Evolutionary conservation across 2,329 filamentous ascomycete species (phyloP).

Genomic region (Paraphaeosphaeria sporulosa): DNA sequence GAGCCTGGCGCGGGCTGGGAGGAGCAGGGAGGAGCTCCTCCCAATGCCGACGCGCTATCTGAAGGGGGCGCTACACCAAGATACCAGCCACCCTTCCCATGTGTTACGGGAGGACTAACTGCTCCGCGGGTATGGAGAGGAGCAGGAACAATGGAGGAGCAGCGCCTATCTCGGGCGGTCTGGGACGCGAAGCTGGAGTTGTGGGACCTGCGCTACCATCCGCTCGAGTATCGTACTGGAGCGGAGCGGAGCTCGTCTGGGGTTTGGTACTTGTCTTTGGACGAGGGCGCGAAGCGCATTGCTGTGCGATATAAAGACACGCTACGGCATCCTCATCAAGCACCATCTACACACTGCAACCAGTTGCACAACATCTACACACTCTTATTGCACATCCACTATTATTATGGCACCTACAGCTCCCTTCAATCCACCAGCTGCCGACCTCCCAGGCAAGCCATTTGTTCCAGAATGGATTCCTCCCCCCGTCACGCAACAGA

Average conservation of each 20-base stretch:
- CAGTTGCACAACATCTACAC: background rate
- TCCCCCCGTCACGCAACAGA: slow-evolving; percentile 56
- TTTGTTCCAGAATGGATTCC: slow-evolving; percentile 39
- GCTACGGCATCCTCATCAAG: background rate
- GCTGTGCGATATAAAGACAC: slow-evolving; percentile 9
- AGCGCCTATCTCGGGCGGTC: background rate
- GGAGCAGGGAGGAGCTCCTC: slow-evolving; percentile 12
- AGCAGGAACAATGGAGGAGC: background rate
- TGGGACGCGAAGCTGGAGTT: background rate
- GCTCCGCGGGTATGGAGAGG: slow-evolving; percentile 3
- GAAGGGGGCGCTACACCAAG: background rate
- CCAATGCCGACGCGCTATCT: background rate
- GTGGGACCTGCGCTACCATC: background rate
- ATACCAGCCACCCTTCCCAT: background rate
- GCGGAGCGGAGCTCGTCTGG: slow-evolving; percentile 13
- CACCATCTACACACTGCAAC: background rate
- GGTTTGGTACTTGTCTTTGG: background rate
- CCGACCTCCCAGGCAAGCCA: slow-evolving; percentile 31
- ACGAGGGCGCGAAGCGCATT: background rate
- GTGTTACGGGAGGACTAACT: background rate
- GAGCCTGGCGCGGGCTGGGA: background rate
- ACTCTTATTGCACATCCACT: background rate
- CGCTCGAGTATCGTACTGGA: background rate
- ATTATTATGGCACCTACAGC: slow-evolving; percentile 26
- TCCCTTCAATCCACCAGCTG: slow-evolving; percentile 30